These are phyloP conservation scores for Spatholobus suberectus DNA, from an alignment of 306 rosid species.

Conservation along the genomic window DNA sequence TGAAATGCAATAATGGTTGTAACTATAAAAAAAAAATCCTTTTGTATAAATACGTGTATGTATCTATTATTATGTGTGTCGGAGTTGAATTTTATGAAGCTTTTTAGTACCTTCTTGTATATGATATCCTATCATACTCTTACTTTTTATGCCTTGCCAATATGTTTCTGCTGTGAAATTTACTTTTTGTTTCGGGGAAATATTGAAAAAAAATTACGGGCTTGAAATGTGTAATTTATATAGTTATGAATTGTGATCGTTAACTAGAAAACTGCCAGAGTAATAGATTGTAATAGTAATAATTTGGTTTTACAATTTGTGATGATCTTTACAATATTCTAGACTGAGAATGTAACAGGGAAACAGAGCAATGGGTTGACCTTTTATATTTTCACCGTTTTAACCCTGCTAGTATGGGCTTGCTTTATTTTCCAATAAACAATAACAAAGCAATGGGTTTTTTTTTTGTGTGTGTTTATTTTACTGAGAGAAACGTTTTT, in stretches of 20 bases:
- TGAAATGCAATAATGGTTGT: conserved; percentile 46
- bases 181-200: not conserved
- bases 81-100: conserved; percentile 41
- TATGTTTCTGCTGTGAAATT: conserved; percentile 24
- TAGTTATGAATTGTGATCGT: not conserved
- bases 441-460: not conserved
- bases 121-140: conserved; percentile 45
- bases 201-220: not conserved
- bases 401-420: not conserved
- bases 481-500: no score
- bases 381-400: not conserved
- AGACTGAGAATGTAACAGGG: not conserved
- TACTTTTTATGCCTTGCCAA: conserved; percentile 29
- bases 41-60: conserved; percentile 11
- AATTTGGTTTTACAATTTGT: not conserved
- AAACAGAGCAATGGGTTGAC: not conserved
- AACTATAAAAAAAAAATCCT: conserved; percentile 32
- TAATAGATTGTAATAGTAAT: not conserved
- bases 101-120: conserved; percentile 46
- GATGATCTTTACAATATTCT: not conserved
- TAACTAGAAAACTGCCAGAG: not conserved
- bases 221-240: not conserved
- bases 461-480: no score
- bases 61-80: conserved; percentile 34
- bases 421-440: not conserved